Percentiles rank a stretch among this genome's conserved stretches.
These are phyloP conservation scores for Boletus edulis DNA, from an alignment of 768 basidiomycete genomes.

Conservation along the genomic window DNA sequence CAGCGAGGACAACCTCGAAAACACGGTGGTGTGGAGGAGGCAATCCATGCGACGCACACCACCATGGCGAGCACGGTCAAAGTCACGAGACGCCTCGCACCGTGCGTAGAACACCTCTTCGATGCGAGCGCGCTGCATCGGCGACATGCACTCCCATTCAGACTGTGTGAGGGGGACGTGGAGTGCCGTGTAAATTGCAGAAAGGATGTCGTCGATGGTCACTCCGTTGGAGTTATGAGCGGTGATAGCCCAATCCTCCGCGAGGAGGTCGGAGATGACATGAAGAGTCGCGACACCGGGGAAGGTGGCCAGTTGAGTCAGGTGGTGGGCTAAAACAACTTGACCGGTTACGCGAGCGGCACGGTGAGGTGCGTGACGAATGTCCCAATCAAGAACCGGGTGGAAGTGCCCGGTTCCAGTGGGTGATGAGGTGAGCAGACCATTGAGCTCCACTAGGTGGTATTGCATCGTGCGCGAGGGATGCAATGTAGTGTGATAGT, in stretches of 20 bases:
- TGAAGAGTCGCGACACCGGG: slow-evolving; percentile 39
- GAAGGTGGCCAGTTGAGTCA: slow-evolving; percentile 41
- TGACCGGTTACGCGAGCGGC: slow-evolving; percentile 13
- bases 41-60: slow-evolving; percentile 52
- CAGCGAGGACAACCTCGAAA: slow-evolving; percentile 50
- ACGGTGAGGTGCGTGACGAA: slow-evolving; percentile 40
- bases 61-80: slow-evolving; percentile 31
- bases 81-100: slow-evolving; percentile 39
- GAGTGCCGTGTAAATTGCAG: slow-evolving; percentile 42
- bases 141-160: slow-evolving; percentile 44
- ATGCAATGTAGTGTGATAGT: not conserved
- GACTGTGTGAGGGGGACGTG: slow-evolving; percentile 35
- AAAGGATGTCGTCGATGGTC: slow-evolving; percentile 51
- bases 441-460: slow-evolving; percentile 14
- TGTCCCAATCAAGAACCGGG: slow-evolving; percentile 47
- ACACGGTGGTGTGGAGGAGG: slow-evolving; percentile 45
- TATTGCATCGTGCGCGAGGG: slow-evolving; percentile 11
- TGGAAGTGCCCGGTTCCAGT: slow-evolving; percentile 8
- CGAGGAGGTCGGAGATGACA: slow-evolving; percentile 47
- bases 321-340: slow-evolving; percentile 19
- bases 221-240: slow-evolving; percentile 44
- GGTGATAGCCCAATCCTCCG: slow-evolving; percentile 41
- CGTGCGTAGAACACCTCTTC: slow-evolving; percentile 43
- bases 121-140: slow-evolving; percentile 43
- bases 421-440: slow-evolving; percentile 14